Base-by-base conservation (phyloP, 805 yeast species). In the Wickerhamiella lipophila region DNA sequence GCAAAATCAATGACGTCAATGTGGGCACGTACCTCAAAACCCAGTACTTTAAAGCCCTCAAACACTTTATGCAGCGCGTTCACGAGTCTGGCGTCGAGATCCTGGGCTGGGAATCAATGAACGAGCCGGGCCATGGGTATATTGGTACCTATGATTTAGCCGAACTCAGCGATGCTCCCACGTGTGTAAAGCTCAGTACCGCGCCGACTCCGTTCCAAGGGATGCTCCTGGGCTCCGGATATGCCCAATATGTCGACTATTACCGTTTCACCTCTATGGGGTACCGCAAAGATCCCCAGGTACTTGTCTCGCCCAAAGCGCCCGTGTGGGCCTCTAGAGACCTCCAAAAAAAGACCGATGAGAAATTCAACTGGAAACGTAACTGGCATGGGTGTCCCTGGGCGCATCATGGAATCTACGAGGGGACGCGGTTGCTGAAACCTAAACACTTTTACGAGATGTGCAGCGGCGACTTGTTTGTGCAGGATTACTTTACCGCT, bases 371-470 rank as follows among this genome's bases (percentile, higher is more conserved):
- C 0, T 89, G 92, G 76, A 55, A 67, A 22, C 74, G 96, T 57
- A 70, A 65, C 44, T 89, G 96, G 96, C 94, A 92, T 0, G 69
- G 68, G 42, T 89, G 96, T 64, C 71, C 87, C 12, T 88, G 84
- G 80, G 87, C 83, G 12, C 78, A 76, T 50, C 81, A 80, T 56
- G 83, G 80, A 0, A 80, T 89, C 12, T 89, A 96, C 95, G 74
- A 74, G 46, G 49, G 69, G 1, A 55, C 56, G 1, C 59, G 62
- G 25, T 52, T 61, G 23, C 50, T 58, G 23, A 46, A 49, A 21
- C 74, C 80, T 0, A 67, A 75, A 51, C 82, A 77, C 63, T 82
- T 82, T 55, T 53, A 55, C 9, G 52, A 53, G 6, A 36, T 57
- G 6, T 62, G 70, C 0, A 68, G 69, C 1, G 61, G 59, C 7